phyloP scores from a whole-genome alignment of 2,329 filamentous ascomycete genomes.

The Stemphylium vesicarium region DNA sequence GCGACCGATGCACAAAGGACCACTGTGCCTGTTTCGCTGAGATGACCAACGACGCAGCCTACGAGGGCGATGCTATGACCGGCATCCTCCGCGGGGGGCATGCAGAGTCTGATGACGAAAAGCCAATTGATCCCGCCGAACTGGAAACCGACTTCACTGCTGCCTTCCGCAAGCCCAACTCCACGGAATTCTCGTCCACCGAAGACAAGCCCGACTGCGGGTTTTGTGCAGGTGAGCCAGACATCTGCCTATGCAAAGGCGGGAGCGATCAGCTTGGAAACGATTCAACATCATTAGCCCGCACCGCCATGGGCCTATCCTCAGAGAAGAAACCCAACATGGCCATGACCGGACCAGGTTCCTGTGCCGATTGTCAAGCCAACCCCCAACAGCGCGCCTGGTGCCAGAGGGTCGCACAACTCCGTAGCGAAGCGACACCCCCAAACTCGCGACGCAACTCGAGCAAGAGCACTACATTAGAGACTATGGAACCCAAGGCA shows the following conservation, averaged over 20 bases:
- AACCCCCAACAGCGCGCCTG: conserved; percentile 45
- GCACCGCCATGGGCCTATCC: conserved; percentile 5
- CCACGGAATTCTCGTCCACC: conserved; percentile 27
- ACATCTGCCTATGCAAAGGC: conserved; percentile 41
- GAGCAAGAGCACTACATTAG: conserved; percentile 27
- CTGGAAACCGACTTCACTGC: conserved; percentile 46
- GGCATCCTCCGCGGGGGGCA: conserved; percentile 17
- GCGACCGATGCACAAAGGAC: conserved; percentile 39
- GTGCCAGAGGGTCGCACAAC: conserved; percentile 44
- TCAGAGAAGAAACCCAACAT: conserved; percentile 10
- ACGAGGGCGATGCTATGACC: conserved; percentile 24
- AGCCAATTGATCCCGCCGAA: conserved; percentile 5
- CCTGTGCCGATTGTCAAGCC: conserved; percentile 43
- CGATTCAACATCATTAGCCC: conserved; percentile 17
- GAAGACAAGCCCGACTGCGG: conserved; percentile 36
- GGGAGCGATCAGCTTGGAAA: conserved; percentile 19
- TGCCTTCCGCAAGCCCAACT: conserved; percentile 21
- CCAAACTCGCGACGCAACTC: conserved; percentile 29
- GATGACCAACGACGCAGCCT: conserved; percentile 28
- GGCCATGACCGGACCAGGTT: conserved; percentile 35
- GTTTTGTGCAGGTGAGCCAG: conserved; percentile 40
- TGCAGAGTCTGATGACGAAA: conserved; percentile 7
- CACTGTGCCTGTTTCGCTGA: conserved; percentile 44
- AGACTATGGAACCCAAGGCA: conserved; percentile 37
- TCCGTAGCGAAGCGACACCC: conserved; percentile 28